Evolutionary conservation across 2,329 filamentous ascomycete genomes (phyloP), one percentile per base, ranked within the genome.

Genomic region (Pseudocercospora vitis): DNA sequence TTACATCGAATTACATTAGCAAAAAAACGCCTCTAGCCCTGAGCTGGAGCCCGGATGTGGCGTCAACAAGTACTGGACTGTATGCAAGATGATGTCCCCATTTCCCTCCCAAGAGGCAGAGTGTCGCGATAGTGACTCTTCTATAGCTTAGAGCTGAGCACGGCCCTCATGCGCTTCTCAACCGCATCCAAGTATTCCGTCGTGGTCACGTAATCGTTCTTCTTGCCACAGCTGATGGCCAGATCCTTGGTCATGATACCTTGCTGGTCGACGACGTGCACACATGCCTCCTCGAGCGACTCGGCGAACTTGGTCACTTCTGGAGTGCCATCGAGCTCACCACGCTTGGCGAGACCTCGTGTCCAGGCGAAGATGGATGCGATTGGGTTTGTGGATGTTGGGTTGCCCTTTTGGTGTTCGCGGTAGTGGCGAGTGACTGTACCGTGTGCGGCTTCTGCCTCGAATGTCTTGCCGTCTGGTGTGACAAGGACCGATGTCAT

Each of bases 361-460:
- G 94, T 97, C 94, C 94, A 99, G 68, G 94, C 94, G 74, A 97
- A 99, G 79, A 99, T 97, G 72, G 90, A 95, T 60, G 94, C 94
- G 68, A 97, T 97, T 57, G 94, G 94, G 85, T 99, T 97, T 64
- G 94, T 99, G 39, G 91, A 96, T 52, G 94, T 99, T 77, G 96
- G 90, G 67, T 86, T 86, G 72, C 94, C 94, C 81, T 96, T 96
- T 78, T 97, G 94, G 82, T 97, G 89, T 80, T 97, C 92, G 71
- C 94, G 90, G 85, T 91, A 97, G 81, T 97, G 94, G 69, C 94
- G 89, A 50, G 94, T 99, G 63, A 99, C 94, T 60, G 94, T 97
- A 68, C 94, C 94, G 82, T 97, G 94, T 63, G 94, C 94, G 61
- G 94, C 94, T 81, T 97, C 94, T 55, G 91, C 91, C 78, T 97